Evolutionary conservation across 768 basidiomycete species (phyloP).

Genomic region (Boletus vermiculosoides): DNA sequence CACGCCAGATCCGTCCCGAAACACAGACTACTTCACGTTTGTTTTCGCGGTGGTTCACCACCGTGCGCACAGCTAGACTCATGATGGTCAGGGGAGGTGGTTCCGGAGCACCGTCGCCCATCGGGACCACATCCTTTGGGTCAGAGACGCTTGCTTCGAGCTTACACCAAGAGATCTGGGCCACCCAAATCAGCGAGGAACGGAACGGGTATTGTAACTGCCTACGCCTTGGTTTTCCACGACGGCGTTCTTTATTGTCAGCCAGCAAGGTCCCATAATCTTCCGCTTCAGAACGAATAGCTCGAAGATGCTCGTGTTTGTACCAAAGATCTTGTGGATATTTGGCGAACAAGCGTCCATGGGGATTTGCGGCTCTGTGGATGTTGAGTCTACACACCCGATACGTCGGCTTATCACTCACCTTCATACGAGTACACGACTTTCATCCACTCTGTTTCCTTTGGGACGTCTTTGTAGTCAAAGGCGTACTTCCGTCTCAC

Average conservation of each 20-base stretch:
- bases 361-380: constrained; percentile 51
- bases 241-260: constrained; percentile 74
- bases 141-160: constrained; percentile 80
- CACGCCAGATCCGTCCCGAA: constrained; percentile 80
- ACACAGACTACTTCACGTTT: constrained; percentile 91
- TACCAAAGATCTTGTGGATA: constrained; percentile 85
- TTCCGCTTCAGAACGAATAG: constrained; percentile 91
- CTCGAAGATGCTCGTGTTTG: constrained; percentile 91
- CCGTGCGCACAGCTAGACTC: constrained; percentile 83
- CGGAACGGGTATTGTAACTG: background rate
- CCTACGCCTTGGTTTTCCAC: constrained; percentile 80
- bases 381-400: background rate
- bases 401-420: constrained; percentile 33
- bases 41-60: constrained; percentile 92
- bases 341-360: constrained; percentile 74
- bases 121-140: constrained; percentile 87
- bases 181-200: background rate
- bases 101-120: constrained; percentile 73
- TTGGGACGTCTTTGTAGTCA: constrained; percentile 70
- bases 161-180: constrained; percentile 95
- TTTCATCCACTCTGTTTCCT: constrained; percentile 88
- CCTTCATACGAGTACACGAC: constrained; percentile 89
- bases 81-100: constrained; percentile 87
- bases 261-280: constrained; percentile 99
- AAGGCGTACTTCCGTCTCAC: constrained; percentile 93